Evolutionary conservation across 73 alveolate genomes (phyloP).

Genomic region (Strombidium stylifer): DNA sequence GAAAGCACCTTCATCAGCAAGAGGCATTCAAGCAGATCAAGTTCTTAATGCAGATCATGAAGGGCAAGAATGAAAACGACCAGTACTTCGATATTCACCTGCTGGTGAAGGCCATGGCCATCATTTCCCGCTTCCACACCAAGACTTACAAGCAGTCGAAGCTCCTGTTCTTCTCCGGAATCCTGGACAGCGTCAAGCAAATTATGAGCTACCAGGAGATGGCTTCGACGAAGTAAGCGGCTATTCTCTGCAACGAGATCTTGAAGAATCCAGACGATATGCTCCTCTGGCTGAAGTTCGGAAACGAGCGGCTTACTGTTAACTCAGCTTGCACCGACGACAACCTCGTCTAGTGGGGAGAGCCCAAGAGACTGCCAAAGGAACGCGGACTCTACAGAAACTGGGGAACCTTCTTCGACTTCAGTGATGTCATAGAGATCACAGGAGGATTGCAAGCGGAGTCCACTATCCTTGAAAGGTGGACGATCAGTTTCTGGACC

Average conservation of each 20-base stretch:
- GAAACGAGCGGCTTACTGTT: not conserved
- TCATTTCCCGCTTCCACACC: too few species aligned
- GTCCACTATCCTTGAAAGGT: not conserved
- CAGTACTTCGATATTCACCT: too few species aligned
- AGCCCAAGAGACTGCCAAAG: constrained; percentile 37
- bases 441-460: not conserved
- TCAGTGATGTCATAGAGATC: constrained; percentile 19
- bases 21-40: too few species aligned
- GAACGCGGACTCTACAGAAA: constrained; percentile 37
- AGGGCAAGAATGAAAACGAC: too few species aligned
- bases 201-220: constrained; percentile 26
- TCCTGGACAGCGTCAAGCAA: not conserved
- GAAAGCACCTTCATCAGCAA: too few species aligned
- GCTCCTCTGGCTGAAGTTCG: constrained; percentile 41
- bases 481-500: constrained; percentile 40
- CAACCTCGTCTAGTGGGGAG: constrained; percentile 10
- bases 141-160: too few species aligned
- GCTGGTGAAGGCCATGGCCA: too few species aligned
- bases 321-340: constrained; percentile 22
- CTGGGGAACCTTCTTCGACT: constrained; percentile 47
- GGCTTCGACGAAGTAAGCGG: constrained; percentile 15
- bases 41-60: too few species aligned
- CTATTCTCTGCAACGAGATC: not conserved
- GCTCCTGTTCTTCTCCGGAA: too few species aligned
- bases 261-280: constrained; percentile 24